Evolutionary conservation across 345 rosid species (phyloP), one percentile per base, ranked within the genome.

Genomic region (Alliaria petiolata): DNA sequence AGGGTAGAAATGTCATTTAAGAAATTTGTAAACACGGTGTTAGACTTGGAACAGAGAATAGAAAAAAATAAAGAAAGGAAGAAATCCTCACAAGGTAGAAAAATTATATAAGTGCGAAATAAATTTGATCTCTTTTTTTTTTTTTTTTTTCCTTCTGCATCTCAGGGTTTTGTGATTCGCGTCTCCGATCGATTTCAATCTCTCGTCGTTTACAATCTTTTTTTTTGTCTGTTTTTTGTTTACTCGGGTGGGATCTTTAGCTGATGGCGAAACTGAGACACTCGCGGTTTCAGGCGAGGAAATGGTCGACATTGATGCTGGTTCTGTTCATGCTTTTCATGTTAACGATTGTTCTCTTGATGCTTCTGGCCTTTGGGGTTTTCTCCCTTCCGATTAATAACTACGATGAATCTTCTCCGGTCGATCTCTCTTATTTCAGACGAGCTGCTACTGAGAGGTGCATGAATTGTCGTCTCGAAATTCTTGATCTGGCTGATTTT

Each of bases 311-410:
- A 40, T 15, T 77, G 59, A 86, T 66, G 76, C 70, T 84, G 52
- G 90, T 80, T 36, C 71, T 85, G 58, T 76, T 81, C 39, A 85
- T 85, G 89, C 74, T 87, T 5, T 83, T 91, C 38, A 73, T 83
- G 89, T 72, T 91, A 54, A 81, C 95, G 25, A 61, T 88, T 57
- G 88, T 83, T 77, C 81, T 91, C 2, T 82, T 91, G 47, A 72
- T 91, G 83, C 87, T 89, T 64, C 79, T 86, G 81, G 95, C 80
- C 39, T 75, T 89, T 60, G 95, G 95, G 30, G 80, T 87, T 58
- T 83, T 89, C 76, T 87, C 89, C 58, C 86, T 88, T 25, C 89
- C 91, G 8, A 70, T 86, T 9, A 74, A 72, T 57, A 78, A 63
- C 58, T 65, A 59, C 64, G 88, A 83, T 7, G 89, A 80, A 63